Base-by-base conservation (phyloP, 306 rosid species). In the Prunus fruticosa region DNA sequence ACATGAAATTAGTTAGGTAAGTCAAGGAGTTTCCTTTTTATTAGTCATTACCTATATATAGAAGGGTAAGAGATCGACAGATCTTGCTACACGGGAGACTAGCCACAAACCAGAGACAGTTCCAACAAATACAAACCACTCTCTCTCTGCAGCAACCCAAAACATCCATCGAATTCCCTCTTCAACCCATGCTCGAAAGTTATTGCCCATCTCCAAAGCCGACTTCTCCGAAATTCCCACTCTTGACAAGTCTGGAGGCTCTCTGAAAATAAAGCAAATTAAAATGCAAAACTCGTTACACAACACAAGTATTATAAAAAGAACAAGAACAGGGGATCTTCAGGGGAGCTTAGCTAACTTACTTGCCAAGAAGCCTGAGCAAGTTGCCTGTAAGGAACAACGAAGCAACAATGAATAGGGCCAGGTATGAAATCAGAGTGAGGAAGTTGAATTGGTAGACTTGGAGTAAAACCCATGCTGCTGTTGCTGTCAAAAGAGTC, bases 381-480 rank as follows among this genome's bases (percentile, higher is more conserved):
- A 87, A n/a, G 72, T 83, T 93, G 51, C 84, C 88, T 81, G 82
- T 89, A 60, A 89, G 79, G 82, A 90, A 90, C 46, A 83, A 23
- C 0, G 86, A 84, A 82, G 84, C 38, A 66, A 82, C 64, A 67
- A 86, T 4, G n/a, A 78, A 15, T 67, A 89, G 82, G 72, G 80
- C 77, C 4, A 78, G 34, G 90, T 91, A 87, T 19, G 93, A 88
- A 66, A 87, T 18, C 19, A 92, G 50, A 16, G 91, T 84, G 69
- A 87, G 62, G 76, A 86, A 84, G 73, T 83, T 85, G 88, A 86
- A 90, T 16, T 67, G 79, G 67, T 79, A 88, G 20, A 84, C 84
- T 83, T 88, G 57, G 73, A 90, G 80, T 67, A 86, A 73, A 18
- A 83, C 79, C 96, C 93, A 93, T 20, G 73, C 66, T 76, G 80